Evolutionary conservation across 1,284 basidiomycete genomes (phyloP).

Genomic region (Phylloporus sp.): DNA sequence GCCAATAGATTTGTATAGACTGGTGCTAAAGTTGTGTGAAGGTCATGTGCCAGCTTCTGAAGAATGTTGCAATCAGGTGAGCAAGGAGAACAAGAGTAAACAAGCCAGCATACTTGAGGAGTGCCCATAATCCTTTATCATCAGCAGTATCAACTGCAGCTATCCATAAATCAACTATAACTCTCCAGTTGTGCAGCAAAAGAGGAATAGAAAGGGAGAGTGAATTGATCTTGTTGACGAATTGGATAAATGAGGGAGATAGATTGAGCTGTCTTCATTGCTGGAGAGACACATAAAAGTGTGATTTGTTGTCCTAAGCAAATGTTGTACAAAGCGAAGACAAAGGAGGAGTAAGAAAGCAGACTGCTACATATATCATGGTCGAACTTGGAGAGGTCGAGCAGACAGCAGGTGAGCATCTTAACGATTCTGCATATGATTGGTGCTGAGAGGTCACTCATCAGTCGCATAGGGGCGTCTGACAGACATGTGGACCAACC

Average conservation of each 20-base stretch:
- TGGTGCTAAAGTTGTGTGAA: conserved; percentile 70
- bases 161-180: conserved; percentile 67
- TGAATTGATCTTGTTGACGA: conserved; percentile 61
- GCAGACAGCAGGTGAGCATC: conserved; percentile 72
- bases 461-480: not conserved
- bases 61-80: conserved; percentile 55
- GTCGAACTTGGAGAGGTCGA: conserved; percentile 60
- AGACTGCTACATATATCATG: conserved; percentile 66
- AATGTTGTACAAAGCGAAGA: not conserved
- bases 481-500: conserved; percentile 30
- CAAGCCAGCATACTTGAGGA: conserved; percentile 67
- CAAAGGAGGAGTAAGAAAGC: conserved; percentile 18
- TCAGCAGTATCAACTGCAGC: conserved; percentile 57
- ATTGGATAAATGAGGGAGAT: conserved; percentile 73
- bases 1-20: conserved; percentile 58
- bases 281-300: conserved; percentile 70
- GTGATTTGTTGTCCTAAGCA: conserved; percentile 70
- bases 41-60: conserved; percentile 75
- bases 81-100: conserved; percentile 9
- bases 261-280: conserved; percentile 84
- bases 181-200: conserved; percentile 78
- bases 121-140: conserved; percentile 67
- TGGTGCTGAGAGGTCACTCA: conserved; percentile 54
- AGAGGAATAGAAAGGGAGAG: conserved; percentile 81
- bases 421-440: conserved; percentile 66